Conservation (phyloP, 257 asterid genomes). For the Jacaranda copaia region DNA sequence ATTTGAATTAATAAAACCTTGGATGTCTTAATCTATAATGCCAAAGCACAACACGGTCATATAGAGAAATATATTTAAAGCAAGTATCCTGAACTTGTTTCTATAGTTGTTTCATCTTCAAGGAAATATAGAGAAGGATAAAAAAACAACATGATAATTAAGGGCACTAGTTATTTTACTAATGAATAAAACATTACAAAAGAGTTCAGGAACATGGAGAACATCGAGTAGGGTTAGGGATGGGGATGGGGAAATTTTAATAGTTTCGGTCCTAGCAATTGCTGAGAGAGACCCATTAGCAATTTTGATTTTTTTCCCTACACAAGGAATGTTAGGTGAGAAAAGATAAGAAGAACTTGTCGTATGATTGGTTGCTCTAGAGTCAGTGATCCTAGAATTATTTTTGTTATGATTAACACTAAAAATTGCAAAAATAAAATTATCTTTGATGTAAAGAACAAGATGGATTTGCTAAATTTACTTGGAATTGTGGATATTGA, state of each 20-base stretch:
- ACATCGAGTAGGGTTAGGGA: not conserved
- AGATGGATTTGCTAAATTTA: not conserved
- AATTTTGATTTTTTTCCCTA: not conserved
- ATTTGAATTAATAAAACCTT: slow-evolving; percentile 11
- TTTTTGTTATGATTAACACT: not conserved
- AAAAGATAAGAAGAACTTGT: not conserved
- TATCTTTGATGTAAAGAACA: not conserved
- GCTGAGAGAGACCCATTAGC: not conserved
- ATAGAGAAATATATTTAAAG: not conserved
- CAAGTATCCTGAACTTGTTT: not conserved
- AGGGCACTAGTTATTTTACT: not conserved
- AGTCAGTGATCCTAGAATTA: not conserved
- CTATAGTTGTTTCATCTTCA: not conserved
- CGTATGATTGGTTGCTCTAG: not conserved
- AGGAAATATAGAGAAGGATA: not conserved
- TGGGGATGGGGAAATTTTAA: not conserved
- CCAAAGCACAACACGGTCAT: not conserved
- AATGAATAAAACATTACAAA: not conserved
- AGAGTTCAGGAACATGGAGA: not conserved
- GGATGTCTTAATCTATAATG: slow-evolving; percentile 24
- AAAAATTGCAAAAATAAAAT: not conserved
- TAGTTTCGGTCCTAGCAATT: not conserved
- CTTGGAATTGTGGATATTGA: not conserved
- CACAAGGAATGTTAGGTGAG: not conserved
- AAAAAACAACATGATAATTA: not conserved